Base-by-base conservation (phyloP, 129 eudicot species). In the Flaveria brownii region DNA sequence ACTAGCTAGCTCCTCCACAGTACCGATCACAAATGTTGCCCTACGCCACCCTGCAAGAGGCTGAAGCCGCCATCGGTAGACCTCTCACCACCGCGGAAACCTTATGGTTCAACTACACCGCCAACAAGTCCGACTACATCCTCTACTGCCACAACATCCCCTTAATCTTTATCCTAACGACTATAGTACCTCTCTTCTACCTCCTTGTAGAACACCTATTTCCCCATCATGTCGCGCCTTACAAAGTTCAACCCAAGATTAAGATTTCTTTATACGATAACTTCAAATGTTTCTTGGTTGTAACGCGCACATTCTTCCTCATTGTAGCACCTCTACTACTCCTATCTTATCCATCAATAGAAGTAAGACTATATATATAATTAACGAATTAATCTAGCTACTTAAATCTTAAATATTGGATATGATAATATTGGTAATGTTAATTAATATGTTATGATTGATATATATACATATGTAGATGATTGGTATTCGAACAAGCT, bases 401-500 rank as follows among this genome's bases (percentile, higher is more conserved):
- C 41, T 36, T 36, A 36, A 36, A 36, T 36, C 41, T 30, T 30
- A 30, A 30, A 28, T 36, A 36, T 4, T 36, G 41, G 41, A 5
- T 5, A 36, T 36, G 5, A 36, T 36, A 36, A 45, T 45, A 45
- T 45, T 45, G 49, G 30, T 28, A 28, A 28, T 30, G 36, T 30
- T 2, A 30, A 30, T 30, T 3, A 20, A 20, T 25, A 18, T 55
- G 25, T 17, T 55, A 17, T 18, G 28, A 18, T 17, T 57, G 33
- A 9, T 57, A 22, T 13, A 16, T 61, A 25, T 26, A 20, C 26
- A 25, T 26, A 25, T 15, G 45, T 63, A 30, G 70, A 64, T 30
- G 47, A 64, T 64, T 75, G 95, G 97, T 63, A 72, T 91, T 18
- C 71, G 96, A 52, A 85, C 92, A 33, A 79, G 92, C 65, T 81